Percentiles rank a stretch among this genome's conserved stretches.
phyloP scores from a whole-genome alignment of 1,284 basidiomycete species.

The Ustilago loliicola region DNA sequence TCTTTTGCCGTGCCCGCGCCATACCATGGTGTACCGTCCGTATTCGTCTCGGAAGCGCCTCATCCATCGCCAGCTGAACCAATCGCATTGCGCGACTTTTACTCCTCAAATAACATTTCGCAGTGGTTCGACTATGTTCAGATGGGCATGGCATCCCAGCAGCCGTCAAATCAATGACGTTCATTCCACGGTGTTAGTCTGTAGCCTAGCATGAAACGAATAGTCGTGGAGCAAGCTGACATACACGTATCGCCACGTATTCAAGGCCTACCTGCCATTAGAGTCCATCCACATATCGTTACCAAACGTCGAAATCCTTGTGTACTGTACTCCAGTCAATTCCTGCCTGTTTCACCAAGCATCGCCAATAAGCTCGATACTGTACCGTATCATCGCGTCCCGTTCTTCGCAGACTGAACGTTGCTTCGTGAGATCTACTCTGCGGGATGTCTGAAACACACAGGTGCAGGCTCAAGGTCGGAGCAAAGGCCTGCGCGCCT shows the following conservation, averaged over 20 bases:
- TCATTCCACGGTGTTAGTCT: no score
- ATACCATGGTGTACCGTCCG: constrained; percentile 21
- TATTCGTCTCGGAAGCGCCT: background rate
- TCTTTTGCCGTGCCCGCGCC: constrained; percentile 16
- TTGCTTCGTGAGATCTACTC: no score
- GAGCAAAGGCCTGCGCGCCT: no score
- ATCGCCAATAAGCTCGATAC: background rate
- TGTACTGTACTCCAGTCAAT: no score
- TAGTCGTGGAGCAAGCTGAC: background rate
- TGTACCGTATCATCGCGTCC: no score
- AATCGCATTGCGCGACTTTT: constrained; percentile 32
- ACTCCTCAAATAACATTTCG: constrained; percentile 33
- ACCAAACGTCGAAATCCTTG: background rate
- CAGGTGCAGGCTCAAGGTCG: no score
- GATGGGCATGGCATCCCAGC: constrained; percentile 21
- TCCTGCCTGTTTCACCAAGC: constrained; percentile 8
- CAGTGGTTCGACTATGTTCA: constrained; percentile 40
- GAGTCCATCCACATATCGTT: background rate
- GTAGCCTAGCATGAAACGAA: no score
- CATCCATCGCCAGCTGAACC: constrained; percentile 32
- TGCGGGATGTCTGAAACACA: no score
- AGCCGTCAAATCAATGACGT: background rate
- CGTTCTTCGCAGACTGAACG: no score
- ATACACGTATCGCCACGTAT: background rate
- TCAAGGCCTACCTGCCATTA: background rate